Percentiles rank a stretch among this genome's conserved stretches.
phyloP scores from a whole-genome alignment of 345 rosid species.

The Nephelium lappaceum region DNA sequence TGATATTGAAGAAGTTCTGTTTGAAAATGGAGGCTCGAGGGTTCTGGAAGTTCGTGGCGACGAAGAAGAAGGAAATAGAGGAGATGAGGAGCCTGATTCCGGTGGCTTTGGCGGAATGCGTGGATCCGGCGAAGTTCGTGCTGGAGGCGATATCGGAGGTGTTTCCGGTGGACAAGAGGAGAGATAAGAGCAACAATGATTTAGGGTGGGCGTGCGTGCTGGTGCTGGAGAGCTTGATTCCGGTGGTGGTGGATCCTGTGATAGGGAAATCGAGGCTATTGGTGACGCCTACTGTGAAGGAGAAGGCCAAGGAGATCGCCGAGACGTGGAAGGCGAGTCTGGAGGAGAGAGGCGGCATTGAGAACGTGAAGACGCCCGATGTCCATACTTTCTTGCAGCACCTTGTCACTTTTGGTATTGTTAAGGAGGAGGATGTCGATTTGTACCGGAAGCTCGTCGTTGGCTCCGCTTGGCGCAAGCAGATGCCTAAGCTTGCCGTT shows the following conservation, averaged over 20 bases:
- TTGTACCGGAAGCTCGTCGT: constrained; percentile 91
- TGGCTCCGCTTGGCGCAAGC: constrained; percentile 97
- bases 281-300: constrained; percentile 73
- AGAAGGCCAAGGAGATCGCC: constrained; percentile 77
- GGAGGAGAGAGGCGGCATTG: constrained; percentile 91
- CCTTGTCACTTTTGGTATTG: constrained; percentile 93
- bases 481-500: constrained; percentile 98
- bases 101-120: constrained; percentile 66
- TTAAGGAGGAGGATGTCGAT: constrained; percentile 68
- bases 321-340: constrained; percentile 92
- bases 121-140: constrained; percentile 88
- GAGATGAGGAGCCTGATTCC: constrained; percentile 66
- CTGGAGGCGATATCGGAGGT: constrained; percentile 89
- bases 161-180: constrained; percentile 85
- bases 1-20: constrained; percentile 53
- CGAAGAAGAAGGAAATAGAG: constrained; percentile 78
- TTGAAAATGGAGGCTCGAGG: constrained; percentile 70
- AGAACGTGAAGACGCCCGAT: constrained; percentile 94
- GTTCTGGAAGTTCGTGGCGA: constrained; percentile 78
- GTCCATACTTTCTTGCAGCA: constrained; percentile 97
- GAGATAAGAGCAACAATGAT: constrained; percentile 54
- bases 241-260: constrained; percentile 88
- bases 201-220: constrained; percentile 97
- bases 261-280: constrained; percentile 76
- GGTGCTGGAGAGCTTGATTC: constrained; percentile 82